Conservation (phyloP, 495 filamentous ascomycete genomes). For the Baudoinia panamericana region DNA sequence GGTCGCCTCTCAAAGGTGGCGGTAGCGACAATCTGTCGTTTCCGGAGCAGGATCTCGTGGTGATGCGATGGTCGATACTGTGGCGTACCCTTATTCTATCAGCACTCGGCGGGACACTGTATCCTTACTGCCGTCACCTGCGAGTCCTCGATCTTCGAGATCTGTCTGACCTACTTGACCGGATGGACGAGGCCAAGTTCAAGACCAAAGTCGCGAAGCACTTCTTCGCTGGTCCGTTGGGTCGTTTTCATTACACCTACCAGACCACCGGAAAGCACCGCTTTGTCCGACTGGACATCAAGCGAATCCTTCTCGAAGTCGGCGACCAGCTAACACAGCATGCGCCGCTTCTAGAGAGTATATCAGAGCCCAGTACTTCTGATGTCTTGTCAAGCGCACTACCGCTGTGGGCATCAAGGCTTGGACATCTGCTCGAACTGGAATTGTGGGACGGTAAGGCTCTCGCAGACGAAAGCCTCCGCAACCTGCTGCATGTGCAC, state of each 20-base stretch:
- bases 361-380: constrained; percentile 21
- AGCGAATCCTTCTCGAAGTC: constrained; percentile 28
- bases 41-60: constrained; percentile 28
- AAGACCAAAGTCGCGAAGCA: constrained; percentile 32
- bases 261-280: constrained; percentile 9
- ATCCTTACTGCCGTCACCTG: constrained; percentile 59
- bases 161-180: constrained; percentile 40
- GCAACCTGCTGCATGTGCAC: constrained; percentile 39
- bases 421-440: constrained; percentile 37
- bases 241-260: constrained; percentile 19
- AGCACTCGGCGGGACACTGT: constrained; percentile 46
- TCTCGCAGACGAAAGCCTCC: constrained; percentile 38
- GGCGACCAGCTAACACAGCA: constrained; percentile 33
- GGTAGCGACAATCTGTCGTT: constrained; percentile 21
- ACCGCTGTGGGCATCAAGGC: constrained; percentile 34
- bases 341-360: constrained; percentile 38
- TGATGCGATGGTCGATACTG: constrained; percentile 44
- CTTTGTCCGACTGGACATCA: constrained; percentile 17
- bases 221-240: constrained; percentile 27
- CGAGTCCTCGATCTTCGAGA: constrained; percentile 48
- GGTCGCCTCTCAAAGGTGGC: constrained; percentile 22
- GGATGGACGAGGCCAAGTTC: constrained; percentile 35
- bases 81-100: constrained; percentile 63
- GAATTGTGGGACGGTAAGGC: constrained; percentile 44
- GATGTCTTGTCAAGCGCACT: constrained; percentile 32